These are phyloP conservation scores for Coemansia sp. DNA, from an alignment of 192 early-diverging fungal genomes.

Conservation along the genomic window DNA sequence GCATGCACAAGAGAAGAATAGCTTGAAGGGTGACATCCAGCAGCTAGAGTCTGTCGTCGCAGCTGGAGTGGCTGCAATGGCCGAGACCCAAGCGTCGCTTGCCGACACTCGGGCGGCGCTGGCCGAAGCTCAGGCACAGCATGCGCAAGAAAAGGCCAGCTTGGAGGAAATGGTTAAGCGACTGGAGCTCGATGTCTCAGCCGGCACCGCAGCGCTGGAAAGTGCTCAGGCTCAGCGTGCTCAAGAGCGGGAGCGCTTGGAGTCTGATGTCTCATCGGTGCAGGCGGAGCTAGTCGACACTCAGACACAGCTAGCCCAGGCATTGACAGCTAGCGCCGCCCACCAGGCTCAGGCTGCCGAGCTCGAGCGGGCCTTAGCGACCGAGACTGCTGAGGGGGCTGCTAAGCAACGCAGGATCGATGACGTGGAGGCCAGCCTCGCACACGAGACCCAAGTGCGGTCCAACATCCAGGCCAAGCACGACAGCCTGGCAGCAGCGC, in stretches of 20 bases:
- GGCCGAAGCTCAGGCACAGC: constrained; percentile 8
- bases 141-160: constrained; percentile 5
- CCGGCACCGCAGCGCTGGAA: neutral
- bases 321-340: neutral
- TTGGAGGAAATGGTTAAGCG: neutral
- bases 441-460: constrained; percentile 29
- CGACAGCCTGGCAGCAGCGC: constrained; percentile 23
- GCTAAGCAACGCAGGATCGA: constrained; percentile 18
- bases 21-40: neutral
- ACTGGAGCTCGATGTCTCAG: neutral
- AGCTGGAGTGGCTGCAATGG: neutral
- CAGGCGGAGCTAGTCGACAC: neutral
- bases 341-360: constrained; percentile 3
- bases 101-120: constrained; percentile 2
- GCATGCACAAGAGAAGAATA: neutral
- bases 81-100: neutral
- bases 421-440: constrained; percentile 29
- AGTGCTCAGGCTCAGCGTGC: constrained; percentile 3
- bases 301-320: neutral
- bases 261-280: neutral
- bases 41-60: constrained; percentile 2
- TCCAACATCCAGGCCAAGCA: constrained; percentile 39
- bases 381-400: neutral
- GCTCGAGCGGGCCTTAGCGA: constrained; percentile 10
- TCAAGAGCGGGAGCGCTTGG: neutral